These are phyloP conservation scores for Aspergillus brasiliensis DNA, from an alignment of 2,329 filamentous ascomycete species.

Conservation along the genomic window DNA sequence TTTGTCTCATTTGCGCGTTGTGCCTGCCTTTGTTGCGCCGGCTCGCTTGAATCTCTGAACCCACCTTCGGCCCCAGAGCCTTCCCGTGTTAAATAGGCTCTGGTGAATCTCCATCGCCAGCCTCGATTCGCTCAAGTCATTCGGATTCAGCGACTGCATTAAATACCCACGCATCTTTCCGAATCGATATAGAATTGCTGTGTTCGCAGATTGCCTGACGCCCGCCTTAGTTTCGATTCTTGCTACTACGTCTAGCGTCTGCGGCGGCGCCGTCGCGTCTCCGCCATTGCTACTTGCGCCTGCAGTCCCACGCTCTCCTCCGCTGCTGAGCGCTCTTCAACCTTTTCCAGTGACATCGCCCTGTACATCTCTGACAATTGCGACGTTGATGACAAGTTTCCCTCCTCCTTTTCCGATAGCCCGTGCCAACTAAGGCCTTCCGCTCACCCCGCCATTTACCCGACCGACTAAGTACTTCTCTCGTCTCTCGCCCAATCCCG, in stretches of 20 bases:
- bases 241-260: conserved; percentile 12
- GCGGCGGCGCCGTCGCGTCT: conserved; percentile 20
- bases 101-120: not conserved
- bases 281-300: conserved; percentile 14
- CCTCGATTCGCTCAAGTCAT: not conserved
- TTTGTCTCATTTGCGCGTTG: not conserved
- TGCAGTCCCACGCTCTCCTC: conserved; percentile 5
- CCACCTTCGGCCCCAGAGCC: not conserved
- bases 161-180: not conserved
- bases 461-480: not conserved
- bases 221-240: conserved; percentile 10
- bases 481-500: not conserved
- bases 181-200: not conserved
- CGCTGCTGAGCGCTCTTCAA: conserved; percentile 3
- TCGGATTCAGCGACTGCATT: not conserved
- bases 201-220: not conserved
- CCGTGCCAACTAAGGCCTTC: conserved; percentile 11
- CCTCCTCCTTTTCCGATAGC: conserved; percentile 5
- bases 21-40: not conserved
- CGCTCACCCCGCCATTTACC: conserved; percentile 5
- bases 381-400: conserved; percentile 21
- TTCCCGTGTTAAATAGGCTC: not conserved
- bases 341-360: conserved; percentile 10
- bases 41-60: not conserved
- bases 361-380: not conserved